These are phyloP conservation scores for Xylaria longipes DNA, from an alignment of 495 filamentous ascomycete genomes.

Conservation along the genomic window DNA sequence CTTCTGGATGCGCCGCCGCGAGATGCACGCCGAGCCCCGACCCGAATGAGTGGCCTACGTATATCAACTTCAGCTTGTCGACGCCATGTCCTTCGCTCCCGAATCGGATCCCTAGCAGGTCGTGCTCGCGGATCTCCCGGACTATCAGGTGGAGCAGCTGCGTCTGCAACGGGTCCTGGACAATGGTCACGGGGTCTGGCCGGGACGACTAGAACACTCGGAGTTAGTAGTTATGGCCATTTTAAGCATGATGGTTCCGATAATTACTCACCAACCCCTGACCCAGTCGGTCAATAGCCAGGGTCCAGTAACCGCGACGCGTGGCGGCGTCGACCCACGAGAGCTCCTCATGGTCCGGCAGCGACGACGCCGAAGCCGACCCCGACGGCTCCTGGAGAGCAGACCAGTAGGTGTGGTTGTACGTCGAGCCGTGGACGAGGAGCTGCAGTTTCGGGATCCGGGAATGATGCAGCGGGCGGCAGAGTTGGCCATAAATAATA, in stretches of 20 bases:
- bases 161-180: slow-evolving; percentile 29
- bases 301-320: slow-evolving; percentile 30
- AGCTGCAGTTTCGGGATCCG: slow-evolving; percentile 27
- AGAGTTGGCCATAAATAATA: background rate
- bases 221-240: no score
- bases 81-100: background rate
- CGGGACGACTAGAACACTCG: no score
- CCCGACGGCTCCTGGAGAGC: slow-evolving; percentile 2
- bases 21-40: slow-evolving; percentile 20
- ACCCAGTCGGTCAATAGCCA: slow-evolving; percentile 37
- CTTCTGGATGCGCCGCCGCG: slow-evolving; percentile 21
- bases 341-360: slow-evolving; percentile 6
- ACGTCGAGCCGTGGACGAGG: slow-evolving; percentile 36
- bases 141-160: slow-evolving; percentile 25
- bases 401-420: slow-evolving; percentile 33
- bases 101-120: slow-evolving; percentile 4
- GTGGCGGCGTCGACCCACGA: slow-evolving; percentile 27
- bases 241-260: no score
- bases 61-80: background rate
- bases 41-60: slow-evolving; percentile 34
- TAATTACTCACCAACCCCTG: no score
- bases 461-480: background rate
- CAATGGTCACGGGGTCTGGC: slow-evolving; percentile 23
- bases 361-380: background rate
- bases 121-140: slow-evolving; percentile 5